Base-by-base conservation (phyloP, 331 rosid genomes). In the Rhamnella rubrinervis region DNA sequence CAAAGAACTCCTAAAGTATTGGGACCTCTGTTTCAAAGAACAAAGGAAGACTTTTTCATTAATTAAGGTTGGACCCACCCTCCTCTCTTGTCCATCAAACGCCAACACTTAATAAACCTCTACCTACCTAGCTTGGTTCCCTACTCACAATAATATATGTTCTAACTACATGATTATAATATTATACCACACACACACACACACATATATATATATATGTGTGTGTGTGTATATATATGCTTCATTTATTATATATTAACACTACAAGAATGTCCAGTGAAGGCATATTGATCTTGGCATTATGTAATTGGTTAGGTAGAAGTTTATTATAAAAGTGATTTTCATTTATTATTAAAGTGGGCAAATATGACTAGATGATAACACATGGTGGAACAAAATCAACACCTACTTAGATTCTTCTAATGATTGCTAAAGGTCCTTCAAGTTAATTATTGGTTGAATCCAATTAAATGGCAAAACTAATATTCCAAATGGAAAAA, bases 51-150 rank as follows among this genome's bases (percentile, higher is more conserved):
- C n/a, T n/a, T n/a, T n/a, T n/a, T n/a, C n/a, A n/a, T n/a, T n/a
- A n/a, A n/a, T n/a, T n/a, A n/a, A n/a, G n/a, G n/a, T n/a, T n/a
- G n/a, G n/a, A n/a, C n/a, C n/a, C n/a, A n/a, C 23, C 23, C 23
- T 23, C 23, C 23, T 1, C 72, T 59, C 70, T 64, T 47, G 66
- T 69, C 75, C 59, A 79, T 72, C 86, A 75, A 64, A 78, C 75
- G 85, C 82, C 84, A 87, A 81, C 85, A 72, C 68, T 78, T 74
- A 40, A 72, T 77, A 58, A 70, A 75, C 69, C 81, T 70, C 70
- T 72, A 55, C 83, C 91, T 71, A 86, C 87, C 84, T 87, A 88
- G 86, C 80, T 65, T 77, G 71, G 81, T 80, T 77, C 75, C 75
- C 63, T 71, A 78, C 81, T 80, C 57, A 75, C 71, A 71, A 23